These are phyloP conservation scores for Funneliformis geosporum DNA, from an alignment of 192 early-diverging fungal genomes.

Conservation along the genomic window DNA sequence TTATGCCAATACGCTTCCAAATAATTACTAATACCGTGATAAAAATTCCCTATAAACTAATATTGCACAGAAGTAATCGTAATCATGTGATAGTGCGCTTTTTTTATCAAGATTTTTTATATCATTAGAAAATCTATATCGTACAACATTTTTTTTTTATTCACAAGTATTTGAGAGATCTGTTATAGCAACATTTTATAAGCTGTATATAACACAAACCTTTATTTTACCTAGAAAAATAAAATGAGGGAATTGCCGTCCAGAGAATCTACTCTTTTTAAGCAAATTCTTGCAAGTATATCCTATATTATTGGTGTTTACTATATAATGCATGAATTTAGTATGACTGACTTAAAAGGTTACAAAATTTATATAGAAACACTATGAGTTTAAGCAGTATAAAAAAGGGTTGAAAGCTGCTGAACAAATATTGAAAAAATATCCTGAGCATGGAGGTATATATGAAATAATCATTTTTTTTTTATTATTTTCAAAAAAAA, in stretches of 20 bases:
- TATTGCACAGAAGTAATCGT: no score
- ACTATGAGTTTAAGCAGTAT: conserved; percentile 94
- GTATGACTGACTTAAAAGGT: not conserved
- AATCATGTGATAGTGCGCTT: no score
- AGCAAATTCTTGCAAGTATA: conserved; percentile 65
- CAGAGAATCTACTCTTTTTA: conserved; percentile 74
- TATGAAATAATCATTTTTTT: not conserved
- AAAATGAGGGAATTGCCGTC: conserved; percentile 61
- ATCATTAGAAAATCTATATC: no score
- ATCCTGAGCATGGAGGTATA: conserved; percentile 87
- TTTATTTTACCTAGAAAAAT: not conserved
- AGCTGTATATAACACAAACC: no score
- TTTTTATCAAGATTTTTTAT: no score
- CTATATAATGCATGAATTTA: conserved; percentile 5
- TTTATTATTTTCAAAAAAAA: not conserved
- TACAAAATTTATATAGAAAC: conserved; percentile 63
- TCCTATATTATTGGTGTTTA: not conserved
- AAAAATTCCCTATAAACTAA: no score
- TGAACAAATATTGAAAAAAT: conserved; percentile 93
- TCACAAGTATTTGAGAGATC: no score
- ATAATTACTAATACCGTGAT: no score
- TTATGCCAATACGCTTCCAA: no score
- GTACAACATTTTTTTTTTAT: no score
- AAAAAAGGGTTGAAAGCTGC: conserved; percentile 90
- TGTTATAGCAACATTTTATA: no score